Evolutionary conservation across 345 rosid genomes (phyloP), one percentile per base, ranked within the genome.

Genomic region (Boechera retrofracta): DNA sequence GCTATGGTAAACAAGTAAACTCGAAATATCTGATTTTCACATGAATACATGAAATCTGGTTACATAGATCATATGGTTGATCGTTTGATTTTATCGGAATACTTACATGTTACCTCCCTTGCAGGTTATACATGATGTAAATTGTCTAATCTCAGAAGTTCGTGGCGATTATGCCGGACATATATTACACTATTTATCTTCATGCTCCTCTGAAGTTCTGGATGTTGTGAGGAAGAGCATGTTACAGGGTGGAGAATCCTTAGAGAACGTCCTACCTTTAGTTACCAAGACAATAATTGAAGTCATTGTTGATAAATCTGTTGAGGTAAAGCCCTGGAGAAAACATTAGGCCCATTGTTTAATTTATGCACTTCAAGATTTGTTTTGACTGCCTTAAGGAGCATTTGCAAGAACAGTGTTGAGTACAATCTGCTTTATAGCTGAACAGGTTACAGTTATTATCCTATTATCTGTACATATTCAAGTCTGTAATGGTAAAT

Each of bases 91-190:
- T 10, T 60, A 57, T 64, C 26, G 41, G 56, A 69, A 73, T 69
- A 79, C 67, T 75, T 39, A 77, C 72, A 59, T n/a, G 54, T 49
- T 49, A n/a, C 26, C 54, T 49, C 70, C 74, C 72, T 75, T 88
- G 85, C 93, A 94, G 97, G 80, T 94, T 76, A 86, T 94, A 79
- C 91, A 91, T 77, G 96, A 94, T 77, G 72, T 90, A 76, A 82
- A 79, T 76, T 80, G 77, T 76, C 84, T 92, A 79, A 87, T 79
- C 57, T 75, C 81, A 36, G 93, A 87, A 83, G 83, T 92, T 48
- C 75, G 82, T 75, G 95, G 93, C 67, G 81, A 83, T 76, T 94
- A 84, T 79, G 73, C 87, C 74, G 80, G 72, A 75, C 86, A 80
- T 78, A 79, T 92, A 77, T 84, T 82, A 67, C 81, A 78, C 64